A percentile compares a stretch with the other conserved stretches of the same genome.
These are phyloP conservation scores for Hypoxylon sp. DNA, from an alignment of 2,329 filamentous ascomycete species.

Conservation along the genomic window DNA sequence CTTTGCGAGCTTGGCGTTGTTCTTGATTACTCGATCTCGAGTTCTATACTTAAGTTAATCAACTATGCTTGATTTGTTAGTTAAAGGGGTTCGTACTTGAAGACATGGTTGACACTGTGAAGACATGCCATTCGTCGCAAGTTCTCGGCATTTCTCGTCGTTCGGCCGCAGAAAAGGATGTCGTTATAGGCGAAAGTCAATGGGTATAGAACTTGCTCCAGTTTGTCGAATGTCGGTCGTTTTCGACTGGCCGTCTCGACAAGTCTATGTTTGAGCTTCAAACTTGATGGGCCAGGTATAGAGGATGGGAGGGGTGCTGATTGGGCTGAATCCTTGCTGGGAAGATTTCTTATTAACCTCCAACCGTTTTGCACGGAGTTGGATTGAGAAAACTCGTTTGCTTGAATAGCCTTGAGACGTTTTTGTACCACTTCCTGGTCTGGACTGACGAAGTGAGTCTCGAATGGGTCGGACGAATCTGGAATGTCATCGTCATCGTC, in stretches of 20 bases:
- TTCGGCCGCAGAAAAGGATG: slow-evolving; percentile 81
- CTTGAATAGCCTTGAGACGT: slow-evolving; percentile 66
- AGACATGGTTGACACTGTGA: slow-evolving; percentile 91
- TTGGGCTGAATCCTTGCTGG: slow-evolving; percentile 58
- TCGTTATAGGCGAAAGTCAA: slow-evolving; percentile 88
- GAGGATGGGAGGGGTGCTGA: slow-evolving; percentile 55
- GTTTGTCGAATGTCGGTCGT: slow-evolving; percentile 69
- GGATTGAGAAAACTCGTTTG: slow-evolving; percentile 66
- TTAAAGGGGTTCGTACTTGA: slow-evolving; percentile 72
- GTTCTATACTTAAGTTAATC: slow-evolving; percentile 66
- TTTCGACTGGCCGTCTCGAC: slow-evolving; percentile 67
- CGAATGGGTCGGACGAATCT: slow-evolving; percentile 77
- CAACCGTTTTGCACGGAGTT: slow-evolving; percentile 64
- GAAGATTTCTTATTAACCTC: slow-evolving; percentile 64
- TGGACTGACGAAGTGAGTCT: slow-evolving; percentile 81
- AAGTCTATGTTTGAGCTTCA: slow-evolving; percentile 81
- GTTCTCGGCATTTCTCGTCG: slow-evolving; percentile 74
- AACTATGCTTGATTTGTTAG: slow-evolving; percentile 36
- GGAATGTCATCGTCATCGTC: slow-evolving; percentile 68
- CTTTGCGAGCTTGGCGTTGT: slow-evolving; percentile 83
- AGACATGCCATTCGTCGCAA: slow-evolving; percentile 82
- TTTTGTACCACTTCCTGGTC: slow-evolving; percentile 72
- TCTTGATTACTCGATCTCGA: slow-evolving; percentile 90
- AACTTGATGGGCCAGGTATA: slow-evolving; percentile 60
- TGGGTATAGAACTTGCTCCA: slow-evolving; percentile 77